Evolutionary conservation across 2,329 filamentous ascomycete genomes (phyloP).

Genomic region (Aciculosporium take): DNA sequence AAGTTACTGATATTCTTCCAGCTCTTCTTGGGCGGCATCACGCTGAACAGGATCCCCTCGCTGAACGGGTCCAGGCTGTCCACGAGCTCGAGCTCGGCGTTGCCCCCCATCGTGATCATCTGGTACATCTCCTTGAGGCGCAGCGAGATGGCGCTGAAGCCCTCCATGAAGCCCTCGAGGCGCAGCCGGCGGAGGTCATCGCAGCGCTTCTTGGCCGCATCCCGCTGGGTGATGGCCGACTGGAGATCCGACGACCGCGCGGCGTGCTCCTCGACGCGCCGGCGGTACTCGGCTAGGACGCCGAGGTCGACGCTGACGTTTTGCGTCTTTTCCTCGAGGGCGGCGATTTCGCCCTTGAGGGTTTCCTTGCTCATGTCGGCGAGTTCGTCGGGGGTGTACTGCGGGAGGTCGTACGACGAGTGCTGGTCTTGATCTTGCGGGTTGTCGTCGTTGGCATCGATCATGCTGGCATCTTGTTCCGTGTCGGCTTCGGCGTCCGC

Average conservation of each 20-base stretch:
- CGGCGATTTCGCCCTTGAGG: slow-evolving; percentile 47
- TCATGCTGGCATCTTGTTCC: slow-evolving; percentile 8
- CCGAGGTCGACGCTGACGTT: slow-evolving; percentile 78
- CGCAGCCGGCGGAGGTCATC: slow-evolving; percentile 84
- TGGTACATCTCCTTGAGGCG: slow-evolving; percentile 99
- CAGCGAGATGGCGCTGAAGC: slow-evolving; percentile 85
- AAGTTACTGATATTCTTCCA: slow-evolving; percentile 99
- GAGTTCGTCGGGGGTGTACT: slow-evolving; percentile 60
- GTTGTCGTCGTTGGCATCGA: too few species aligned
- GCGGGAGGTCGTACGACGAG: slow-evolving; percentile 46
- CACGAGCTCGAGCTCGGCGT: slow-evolving; percentile 91
- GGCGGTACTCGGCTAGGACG: slow-evolving; percentile 78
- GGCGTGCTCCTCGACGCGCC: slow-evolving; percentile 69
- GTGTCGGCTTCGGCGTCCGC: slow-evolving; percentile 10
- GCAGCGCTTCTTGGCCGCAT: slow-evolving; percentile 78
- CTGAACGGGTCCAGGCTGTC: slow-evolving; percentile 93
- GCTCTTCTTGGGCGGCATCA: slow-evolving; percentile 99
- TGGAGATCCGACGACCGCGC: slow-evolving; percentile 73
- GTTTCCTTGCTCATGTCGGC: slow-evolving; percentile 49
- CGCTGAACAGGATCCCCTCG: slow-evolving; percentile 90
- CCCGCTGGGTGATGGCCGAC: slow-evolving; percentile 61
- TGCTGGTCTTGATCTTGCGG: too few species aligned
- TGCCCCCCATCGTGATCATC: slow-evolving; percentile 99
- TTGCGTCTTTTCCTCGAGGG: slow-evolving; percentile 56
- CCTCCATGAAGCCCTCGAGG: slow-evolving; percentile 95